Evolutionary conservation across 352 stramenopile species (phyloP), one percentile per base, ranked within the genome.

Genomic region (Hyaloperonospora arabidopsidis): DNA sequence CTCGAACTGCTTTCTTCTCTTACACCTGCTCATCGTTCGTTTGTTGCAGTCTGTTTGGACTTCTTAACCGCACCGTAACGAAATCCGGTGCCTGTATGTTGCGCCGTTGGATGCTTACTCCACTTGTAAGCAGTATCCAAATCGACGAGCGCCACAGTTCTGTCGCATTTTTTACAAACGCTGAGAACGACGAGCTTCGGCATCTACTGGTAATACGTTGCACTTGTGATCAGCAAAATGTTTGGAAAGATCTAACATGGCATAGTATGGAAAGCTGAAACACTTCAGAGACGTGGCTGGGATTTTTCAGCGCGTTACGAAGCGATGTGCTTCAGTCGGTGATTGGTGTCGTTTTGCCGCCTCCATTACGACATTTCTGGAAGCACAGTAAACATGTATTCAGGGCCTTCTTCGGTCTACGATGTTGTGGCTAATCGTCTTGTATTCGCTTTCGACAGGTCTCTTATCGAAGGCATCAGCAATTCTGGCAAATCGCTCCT

Each of bases 51-150:
- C 46, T 94, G 1, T 87, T 84, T 54, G 79, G 77, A 7, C 64
- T 94, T 18, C 58, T 94, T n/a, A 87, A 94, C 54, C 75, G 70
- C 36, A 90, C 79, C 11, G 59, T 88, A 23, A 94, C 84, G 5
- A 86, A 82, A 55, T 77, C 74, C 14, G 84, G 84, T 3, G 61
- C 60, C 15, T 54, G 52, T 15, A 68, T 87, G 50, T 65, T 94
- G 14, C 78, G 79, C 0, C 71, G 73, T 39, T 94, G 84, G 84
- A 89, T 94, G 76, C 52, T 94, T 17, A 67, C 73, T 34, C 84
- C 84, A 28, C 70, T 94, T 14, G 72, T 85, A 4, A 59, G 65
- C n/a, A 45, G 52, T 18, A 21, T 38, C 0, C 48, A 61, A 25
- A 90, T 94, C 40, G 57, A 78, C 21, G 66, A 84, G 49, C 72